Base-by-base conservation (phyloP, 2,329 filamentous ascomycete species). In the Aspergillus tubingensis region DNA sequence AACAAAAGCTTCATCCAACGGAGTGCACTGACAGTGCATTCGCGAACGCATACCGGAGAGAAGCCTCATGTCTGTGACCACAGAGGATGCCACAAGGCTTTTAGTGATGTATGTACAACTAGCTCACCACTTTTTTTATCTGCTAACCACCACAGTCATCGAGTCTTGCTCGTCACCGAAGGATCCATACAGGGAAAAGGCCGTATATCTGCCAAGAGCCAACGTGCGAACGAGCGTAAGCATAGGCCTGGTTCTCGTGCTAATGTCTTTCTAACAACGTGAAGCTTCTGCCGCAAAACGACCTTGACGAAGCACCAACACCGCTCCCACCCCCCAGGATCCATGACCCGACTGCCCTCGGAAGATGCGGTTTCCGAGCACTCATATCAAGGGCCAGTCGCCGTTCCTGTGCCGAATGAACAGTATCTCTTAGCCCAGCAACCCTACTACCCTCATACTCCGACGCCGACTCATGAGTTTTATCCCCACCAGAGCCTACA, bases 1-100 rank as follows among this genome's bases (percentile, higher is more conserved):
- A 77, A 76, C 58, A 81, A 81, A 68, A 80, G 77, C 66, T 81
- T 81, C 63, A 81, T 81, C 61, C 79, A 81, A 65, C 77, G 79
- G 59, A 80, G 78, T 64, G 79, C 79, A 23, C 67, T 81, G 67
- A 81, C 79, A n/a, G 75, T 81, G 50, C 76, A 80, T 67, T 74
- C 76, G 38, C 72, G 77, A 48, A 79, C 78, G 32, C 76, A 79
- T 67, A 79, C 78, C 8, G 77, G 77, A 43, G 77, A 79, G 64
- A 78, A 81, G 64, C 78, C 76, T 47, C 75, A 80, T 71, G 73
- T 76, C 50, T 77, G 75, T 66, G 77, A 79, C 55, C 72, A 76
- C 63, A 74, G 76, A 61, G 76, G 74, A 43, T 79, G 77, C 60
- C 74, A 71, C 54, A 79, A 79, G 61, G 77, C 77, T 30, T 79